A percentile compares a stretch with the other conserved stretches of the same genome.
These are phyloP conservation scores for Penicillium robsamsonii DNA, from an alignment of 495 filamentous ascomycete genomes.

Conservation along the genomic window DNA sequence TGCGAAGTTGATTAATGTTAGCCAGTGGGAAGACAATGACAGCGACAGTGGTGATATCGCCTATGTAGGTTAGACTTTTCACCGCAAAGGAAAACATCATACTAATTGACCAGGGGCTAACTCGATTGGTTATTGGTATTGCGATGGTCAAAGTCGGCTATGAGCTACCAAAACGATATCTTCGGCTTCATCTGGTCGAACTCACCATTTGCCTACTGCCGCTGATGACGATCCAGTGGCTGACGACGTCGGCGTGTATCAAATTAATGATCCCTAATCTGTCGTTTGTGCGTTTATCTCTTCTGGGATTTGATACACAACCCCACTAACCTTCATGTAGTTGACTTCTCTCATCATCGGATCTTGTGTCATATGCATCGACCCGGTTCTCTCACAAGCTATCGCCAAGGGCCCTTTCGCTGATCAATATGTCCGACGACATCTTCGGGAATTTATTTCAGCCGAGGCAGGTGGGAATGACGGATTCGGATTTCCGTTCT, in stretches of 20 bases:
- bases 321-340: constrained; percentile 15
- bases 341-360: constrained; percentile 57
- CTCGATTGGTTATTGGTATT: constrained; percentile 54
- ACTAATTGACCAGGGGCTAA: constrained; percentile 34
- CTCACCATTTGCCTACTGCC: constrained; percentile 41
- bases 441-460: constrained; percentile 61
- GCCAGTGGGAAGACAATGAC: constrained; percentile 40
- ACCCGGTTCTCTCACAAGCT: constrained; percentile 58
- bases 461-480: constrained; percentile 61
- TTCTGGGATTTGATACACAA: no score
- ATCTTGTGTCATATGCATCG: constrained; percentile 62
- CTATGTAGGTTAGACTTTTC: constrained; percentile 28
- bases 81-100: not conserved
- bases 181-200: constrained; percentile 27
- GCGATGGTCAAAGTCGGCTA: constrained; percentile 46
- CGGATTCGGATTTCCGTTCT: constrained; percentile 59
- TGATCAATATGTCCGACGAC: constrained; percentile 56
- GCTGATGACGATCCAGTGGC: constrained; percentile 39
- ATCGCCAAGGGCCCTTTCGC: constrained; percentile 62
- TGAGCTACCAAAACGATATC: constrained; percentile 35
- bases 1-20: constrained; percentile 47
- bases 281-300: constrained; percentile 26
- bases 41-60: constrained; percentile 45
- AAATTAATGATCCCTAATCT: constrained; percentile 34
- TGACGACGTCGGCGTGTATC: constrained; percentile 38